These are phyloP conservation scores for Goffeauzyma gilvescens DNA, from an alignment of 768 basidiomycete genomes.

Conservation along the genomic window DNA sequence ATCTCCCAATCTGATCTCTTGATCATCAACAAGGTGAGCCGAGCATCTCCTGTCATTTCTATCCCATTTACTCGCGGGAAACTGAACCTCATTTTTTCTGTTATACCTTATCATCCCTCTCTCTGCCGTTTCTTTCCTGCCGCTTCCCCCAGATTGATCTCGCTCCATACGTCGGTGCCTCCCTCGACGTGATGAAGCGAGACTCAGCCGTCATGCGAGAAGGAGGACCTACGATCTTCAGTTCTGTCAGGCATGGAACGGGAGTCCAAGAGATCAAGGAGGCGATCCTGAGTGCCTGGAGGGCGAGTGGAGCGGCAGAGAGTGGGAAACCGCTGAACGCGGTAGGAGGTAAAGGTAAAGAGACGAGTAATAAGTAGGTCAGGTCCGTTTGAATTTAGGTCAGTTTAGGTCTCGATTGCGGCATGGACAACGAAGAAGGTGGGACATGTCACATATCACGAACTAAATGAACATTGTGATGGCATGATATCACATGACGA, in stretches of 20 bases:
- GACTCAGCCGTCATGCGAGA: constrained; percentile 89
- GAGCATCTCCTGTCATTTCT: no score
- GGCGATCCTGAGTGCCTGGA: constrained; percentile 77
- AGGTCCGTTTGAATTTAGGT: not conserved
- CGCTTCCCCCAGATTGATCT: constrained; percentile 54
- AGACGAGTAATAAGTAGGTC: constrained; percentile 1
- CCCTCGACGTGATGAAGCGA: constrained; percentile 80
- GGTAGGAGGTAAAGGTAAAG: not conserved
- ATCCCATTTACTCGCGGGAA: not conserved
- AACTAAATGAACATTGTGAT: no score
- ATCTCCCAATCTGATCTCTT: constrained; percentile 90
- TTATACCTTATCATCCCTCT: not conserved
- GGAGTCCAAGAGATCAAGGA: constrained; percentile 67
- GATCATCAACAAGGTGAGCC: constrained; percentile 73
- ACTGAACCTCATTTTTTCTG: not conserved
- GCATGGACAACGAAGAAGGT: no score
- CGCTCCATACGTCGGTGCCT: constrained; percentile 77
- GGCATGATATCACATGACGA: no score
- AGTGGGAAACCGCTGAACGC: constrained; percentile 2
- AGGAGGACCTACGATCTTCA: constrained; percentile 79
- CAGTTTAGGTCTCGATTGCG: no score
- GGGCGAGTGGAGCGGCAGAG: constrained; percentile 34
- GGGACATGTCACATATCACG: no score
- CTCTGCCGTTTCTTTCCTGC: not conserved
- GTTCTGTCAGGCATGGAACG: constrained; percentile 55